Evolutionary conservation across 805 yeast genomes (phyloP), one percentile per base, ranked within the genome.

Genomic region (Starmerella gropengiesseri): DNA sequence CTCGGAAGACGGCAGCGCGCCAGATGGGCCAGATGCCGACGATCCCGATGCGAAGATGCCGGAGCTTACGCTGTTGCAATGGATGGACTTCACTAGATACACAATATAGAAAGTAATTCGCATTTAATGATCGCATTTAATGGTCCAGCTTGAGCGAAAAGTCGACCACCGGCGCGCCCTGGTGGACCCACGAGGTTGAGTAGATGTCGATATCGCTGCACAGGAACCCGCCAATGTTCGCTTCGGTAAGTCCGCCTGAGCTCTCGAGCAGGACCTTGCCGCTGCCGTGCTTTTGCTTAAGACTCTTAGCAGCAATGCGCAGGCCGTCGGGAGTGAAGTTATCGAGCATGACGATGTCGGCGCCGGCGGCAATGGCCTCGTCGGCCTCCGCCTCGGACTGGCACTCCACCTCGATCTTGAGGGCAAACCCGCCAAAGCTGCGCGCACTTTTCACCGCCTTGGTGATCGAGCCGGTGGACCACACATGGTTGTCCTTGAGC

Each of bases 341-440:
- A 58, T 87, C 97, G 56, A 87, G 70, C 97, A 87, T 87, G 47
- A 89, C 79, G 17, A 89, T 82, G 60, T 87, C 97, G 0, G 96
- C 96, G 11, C 97, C 96, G 1, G 96, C 94, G 13, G 67, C 74
- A 54, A 89, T 89, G 20, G 97, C 97, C 59, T 89, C 96, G 50
- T 72, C 68, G 1, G 97, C 97, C 55, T 86, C 95, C 5, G 64
- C 74, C 58, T 82, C 94, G 44, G 73, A 67, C 60, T 83, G 86
- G 45, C 86, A 87, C 62, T 87, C 97, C 27, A 87, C 96, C 61
- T 87, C 97, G 43, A 87, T 81, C 62, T 87, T 87, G 29, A 81
- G 70, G 3, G 94, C 74, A 62, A 87, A 87, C 3, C 97, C 97
- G 57, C 85, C 82, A 0, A 78, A 94, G 12, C 67, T 66, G 43